Evolutionary conservation across 345 rosid species (phyloP).

Genomic region (Carallia brachiata): DNA sequence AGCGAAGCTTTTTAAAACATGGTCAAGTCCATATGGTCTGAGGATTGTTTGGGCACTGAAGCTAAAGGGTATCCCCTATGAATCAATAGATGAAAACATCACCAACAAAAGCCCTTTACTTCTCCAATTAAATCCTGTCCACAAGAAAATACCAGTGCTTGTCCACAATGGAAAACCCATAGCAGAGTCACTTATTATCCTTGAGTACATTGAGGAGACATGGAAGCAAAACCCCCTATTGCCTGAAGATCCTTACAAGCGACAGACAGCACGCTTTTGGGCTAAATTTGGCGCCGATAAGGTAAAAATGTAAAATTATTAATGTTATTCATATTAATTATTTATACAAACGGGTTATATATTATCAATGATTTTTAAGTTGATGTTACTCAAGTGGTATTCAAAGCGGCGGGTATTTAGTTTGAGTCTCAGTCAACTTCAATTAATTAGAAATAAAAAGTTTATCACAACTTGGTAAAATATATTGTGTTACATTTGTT

Average conservation of each 20-base stretch:
- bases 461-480: too few relatives aligned
- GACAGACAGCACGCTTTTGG: slow-evolving; percentile 32
- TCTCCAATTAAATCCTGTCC: slow-evolving; percentile 29
- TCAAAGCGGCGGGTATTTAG: too few relatives aligned
- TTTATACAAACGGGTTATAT: background rate
- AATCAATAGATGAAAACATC: slow-evolving; percentile 32
- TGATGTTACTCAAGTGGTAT: background rate
- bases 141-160: slow-evolving; percentile 35
- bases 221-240: slow-evolving; percentile 34
- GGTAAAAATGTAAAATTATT: slow-evolving; percentile 11
- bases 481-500: too few relatives aligned
- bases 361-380: background rate
- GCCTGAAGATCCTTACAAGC: slow-evolving; percentile 26
- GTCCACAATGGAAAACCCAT: slow-evolving; percentile 30
- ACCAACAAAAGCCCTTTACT: slow-evolving; percentile 29
- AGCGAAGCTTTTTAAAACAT: slow-evolving; percentile 39
- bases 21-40: slow-evolving; percentile 31
- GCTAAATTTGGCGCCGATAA: slow-evolving; percentile 34
- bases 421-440: too few relatives aligned
- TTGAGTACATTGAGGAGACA: slow-evolving; percentile 38
- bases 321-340: background rate
- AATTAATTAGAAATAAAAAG: too few relatives aligned
- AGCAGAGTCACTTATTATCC: slow-evolving; percentile 32
- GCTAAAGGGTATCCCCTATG: slow-evolving; percentile 27
- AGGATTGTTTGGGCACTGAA: slow-evolving; percentile 37